Evolutionary conservation across 2,329 filamentous ascomycete species (phyloP), one percentile per base, ranked within the genome.

Genomic region (Coleophoma eucalyptorum): DNA sequence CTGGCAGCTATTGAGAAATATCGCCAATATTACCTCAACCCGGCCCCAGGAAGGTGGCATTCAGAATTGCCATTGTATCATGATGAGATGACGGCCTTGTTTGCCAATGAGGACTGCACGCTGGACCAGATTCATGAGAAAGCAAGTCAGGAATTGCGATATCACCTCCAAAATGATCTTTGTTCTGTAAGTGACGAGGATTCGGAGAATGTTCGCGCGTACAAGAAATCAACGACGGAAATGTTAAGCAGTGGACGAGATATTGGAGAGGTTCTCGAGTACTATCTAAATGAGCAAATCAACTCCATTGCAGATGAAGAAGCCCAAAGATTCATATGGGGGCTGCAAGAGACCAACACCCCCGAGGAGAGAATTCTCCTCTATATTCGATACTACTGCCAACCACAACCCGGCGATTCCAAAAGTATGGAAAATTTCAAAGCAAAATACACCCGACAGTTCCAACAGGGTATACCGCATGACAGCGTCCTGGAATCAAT

Each of bases 361-460:
- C 21, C 50, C 8, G 55, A 60, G 48, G 56, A 65, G 21, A 51
- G 63, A 38, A 57, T 58, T 6, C 54, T 53, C 18, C 37, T 60
- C 16, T 65, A 61, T 46, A 50, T 58, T 16, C 43, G 53, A 13
- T 65, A 61, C 50, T 65, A 65, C 46, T 66, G 64, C 50, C 43
- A 48, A 1, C 43, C 48, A 13, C 18, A 34, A 4, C 41, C 51
- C 15, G 44, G 32, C 15, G 63, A 66, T 44, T 53, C 54, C 7
- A 45, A 52, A 10, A 52, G 57, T 10, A 50, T 57, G 12, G 57
- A 57, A 41, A 59, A 62, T 20, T 60, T 65, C 49, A 66, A 66
- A 50, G 35, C 46, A 3, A 66, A 65, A 50, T 64, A 63, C 43
- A 54, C 53, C 3, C 58, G 60, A 4, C 56, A 61, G 47, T 66